Percentiles rank a stretch among this genome's conserved stretches.
Conservation (phyloP, 768 basidiomycete species). For the Boletus subcaerulescens region DNA sequence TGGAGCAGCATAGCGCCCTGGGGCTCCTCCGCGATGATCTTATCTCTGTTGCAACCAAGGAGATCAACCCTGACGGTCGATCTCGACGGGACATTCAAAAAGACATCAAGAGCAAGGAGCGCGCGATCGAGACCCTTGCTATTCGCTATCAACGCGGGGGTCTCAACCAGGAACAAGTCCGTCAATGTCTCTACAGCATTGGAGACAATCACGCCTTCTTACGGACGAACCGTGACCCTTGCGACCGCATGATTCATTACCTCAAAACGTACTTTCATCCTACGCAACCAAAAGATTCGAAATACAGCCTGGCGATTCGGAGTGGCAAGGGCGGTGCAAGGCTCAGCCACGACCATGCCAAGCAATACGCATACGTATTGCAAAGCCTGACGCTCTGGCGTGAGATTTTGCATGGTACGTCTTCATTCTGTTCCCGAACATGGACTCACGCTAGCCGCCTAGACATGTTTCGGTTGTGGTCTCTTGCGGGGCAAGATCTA, state of each 20-base stretch:
- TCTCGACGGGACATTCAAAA: constrained; percentile 75
- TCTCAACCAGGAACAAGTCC: constrained; percentile 61
- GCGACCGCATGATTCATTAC: constrained; percentile 77
- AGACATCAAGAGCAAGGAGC: constrained; percentile 82
- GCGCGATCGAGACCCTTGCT: constrained; percentile 76
- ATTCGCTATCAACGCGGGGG: constrained; percentile 55
- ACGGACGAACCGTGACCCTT: constrained; percentile 83
- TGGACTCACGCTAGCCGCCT: constrained; percentile 1
- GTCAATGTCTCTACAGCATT: constrained; percentile 83
- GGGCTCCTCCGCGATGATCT: constrained; percentile 76
- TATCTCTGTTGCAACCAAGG: constrained; percentile 72
- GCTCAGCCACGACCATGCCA: constrained; percentile 78
- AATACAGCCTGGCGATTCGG: constrained; percentile 71
- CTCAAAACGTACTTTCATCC: constrained; percentile 78
- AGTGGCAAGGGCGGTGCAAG: constrained; percentile 79
- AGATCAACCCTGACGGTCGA: constrained; percentile 72
- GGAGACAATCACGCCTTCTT: constrained; percentile 90
- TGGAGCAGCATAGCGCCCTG: constrained; percentile 63
- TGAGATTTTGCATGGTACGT: constrained; percentile 76
- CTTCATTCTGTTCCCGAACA: neutral
- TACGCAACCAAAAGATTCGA: constrained; percentile 59
- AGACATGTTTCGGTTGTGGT: constrained; percentile 92
- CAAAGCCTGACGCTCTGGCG: constrained; percentile 87
- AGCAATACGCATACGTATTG: constrained; percentile 82
- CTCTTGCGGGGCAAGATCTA: constrained; percentile 74